Conservation (phyloP, 2,329 filamentous ascomycete genomes). For the Macrophomina phaseolina region DNA sequence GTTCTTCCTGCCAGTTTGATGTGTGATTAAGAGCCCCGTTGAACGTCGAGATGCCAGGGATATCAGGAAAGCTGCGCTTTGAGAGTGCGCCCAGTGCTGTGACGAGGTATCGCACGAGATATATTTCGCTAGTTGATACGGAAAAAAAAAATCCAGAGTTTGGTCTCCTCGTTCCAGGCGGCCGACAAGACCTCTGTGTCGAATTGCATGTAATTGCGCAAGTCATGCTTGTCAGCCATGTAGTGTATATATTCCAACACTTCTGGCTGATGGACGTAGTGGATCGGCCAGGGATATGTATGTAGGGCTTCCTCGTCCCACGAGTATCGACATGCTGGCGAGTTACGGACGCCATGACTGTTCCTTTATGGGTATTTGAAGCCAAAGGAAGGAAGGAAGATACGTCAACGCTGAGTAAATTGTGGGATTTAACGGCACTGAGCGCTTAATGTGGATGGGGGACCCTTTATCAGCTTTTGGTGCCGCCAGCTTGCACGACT, state of each 20-base stretch:
- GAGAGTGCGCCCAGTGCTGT: slow-evolving; percentile 43
- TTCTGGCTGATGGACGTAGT: slow-evolving; percentile 45
- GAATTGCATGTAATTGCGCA: slow-evolving; percentile 49
- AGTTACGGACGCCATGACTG: too few relatives aligned
- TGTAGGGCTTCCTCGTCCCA: slow-evolving; percentile 43
- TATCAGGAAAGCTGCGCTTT: slow-evolving; percentile 41
- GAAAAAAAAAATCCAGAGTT: slow-evolving; percentile 41
- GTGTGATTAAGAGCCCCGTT: slow-evolving; percentile 40
- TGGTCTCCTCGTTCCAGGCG: slow-evolving; percentile 39
- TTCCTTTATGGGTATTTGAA: too few relatives aligned
- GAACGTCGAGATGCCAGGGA: slow-evolving; percentile 42
- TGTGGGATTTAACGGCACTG: too few relatives aligned
- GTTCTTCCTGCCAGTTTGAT: slow-evolving; percentile 26
- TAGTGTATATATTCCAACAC: slow-evolving; percentile 43
- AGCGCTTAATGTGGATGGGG: not conserved
- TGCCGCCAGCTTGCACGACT: too few relatives aligned
- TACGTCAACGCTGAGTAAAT: too few relatives aligned
- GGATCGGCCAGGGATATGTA: slow-evolving; percentile 44
- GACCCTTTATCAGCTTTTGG: not conserved
- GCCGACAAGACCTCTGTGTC: slow-evolving; percentile 45
- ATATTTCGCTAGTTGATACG: slow-evolving; percentile 31
- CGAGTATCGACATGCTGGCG: slow-evolving; percentile 38
- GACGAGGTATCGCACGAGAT: slow-evolving; percentile 35
- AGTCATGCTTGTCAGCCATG: slow-evolving; percentile 40
- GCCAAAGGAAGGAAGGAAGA: too few relatives aligned